Percentiles rank a stretch among this genome's conserved stretches.
Evolutionary conservation across 2,329 filamentous ascomycete genomes (phyloP).

Genomic region (Fusarium chlamydosporum): DNA sequence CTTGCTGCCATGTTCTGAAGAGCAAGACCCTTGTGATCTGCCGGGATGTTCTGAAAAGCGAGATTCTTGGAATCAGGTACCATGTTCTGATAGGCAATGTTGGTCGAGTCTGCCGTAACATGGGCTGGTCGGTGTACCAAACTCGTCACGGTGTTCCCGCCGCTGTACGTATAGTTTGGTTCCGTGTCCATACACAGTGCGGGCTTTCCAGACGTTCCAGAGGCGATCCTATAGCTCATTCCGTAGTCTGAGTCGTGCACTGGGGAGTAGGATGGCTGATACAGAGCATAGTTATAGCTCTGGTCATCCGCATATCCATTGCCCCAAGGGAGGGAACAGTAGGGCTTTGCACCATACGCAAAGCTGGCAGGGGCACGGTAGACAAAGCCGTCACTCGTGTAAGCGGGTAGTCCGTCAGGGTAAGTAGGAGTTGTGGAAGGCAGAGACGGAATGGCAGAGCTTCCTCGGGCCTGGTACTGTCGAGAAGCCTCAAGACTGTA

Average conservation of each 20-base stretch:
- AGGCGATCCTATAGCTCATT: slow-evolving; percentile 49
- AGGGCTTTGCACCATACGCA: slow-evolving; percentile 48
- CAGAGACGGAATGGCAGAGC: slow-evolving; percentile 34
- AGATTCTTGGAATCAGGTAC: slow-evolving; percentile 27
- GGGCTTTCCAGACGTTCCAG: slow-evolving; percentile 39
- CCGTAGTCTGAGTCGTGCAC: slow-evolving; percentile 48
- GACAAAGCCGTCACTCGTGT: slow-evolving; percentile 32
- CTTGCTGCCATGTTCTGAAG: slow-evolving; percentile 44
- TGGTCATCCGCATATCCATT: slow-evolving; percentile 49
- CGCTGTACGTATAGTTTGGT: slow-evolving; percentile 48
- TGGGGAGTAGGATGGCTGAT: slow-evolving; percentile 39
- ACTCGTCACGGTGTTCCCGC: slow-evolving; percentile 27
- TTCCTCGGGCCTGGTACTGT: slow-evolving; percentile 50
- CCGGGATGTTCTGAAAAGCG: slow-evolving; percentile 11
- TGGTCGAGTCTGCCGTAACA: slow-evolving; percentile 20
- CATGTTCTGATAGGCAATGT: slow-evolving; percentile 16
- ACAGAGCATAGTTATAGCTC: slow-evolving; percentile 47
- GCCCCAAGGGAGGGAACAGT: slow-evolving; percentile 48
- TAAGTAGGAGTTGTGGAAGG: slow-evolving; percentile 37
- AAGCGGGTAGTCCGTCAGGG: slow-evolving; percentile 39
- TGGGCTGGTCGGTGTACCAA: slow-evolving; percentile 34
- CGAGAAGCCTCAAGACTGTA: slow-evolving; percentile 54
- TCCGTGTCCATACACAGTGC: slow-evolving; percentile 51
- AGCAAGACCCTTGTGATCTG: slow-evolving; percentile 35
- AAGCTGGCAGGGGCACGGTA: slow-evolving; percentile 46